phyloP scores from a whole-genome alignment of 2,329 filamentous ascomycete genomes.

The Cordyceps fumosorosea region DNA sequence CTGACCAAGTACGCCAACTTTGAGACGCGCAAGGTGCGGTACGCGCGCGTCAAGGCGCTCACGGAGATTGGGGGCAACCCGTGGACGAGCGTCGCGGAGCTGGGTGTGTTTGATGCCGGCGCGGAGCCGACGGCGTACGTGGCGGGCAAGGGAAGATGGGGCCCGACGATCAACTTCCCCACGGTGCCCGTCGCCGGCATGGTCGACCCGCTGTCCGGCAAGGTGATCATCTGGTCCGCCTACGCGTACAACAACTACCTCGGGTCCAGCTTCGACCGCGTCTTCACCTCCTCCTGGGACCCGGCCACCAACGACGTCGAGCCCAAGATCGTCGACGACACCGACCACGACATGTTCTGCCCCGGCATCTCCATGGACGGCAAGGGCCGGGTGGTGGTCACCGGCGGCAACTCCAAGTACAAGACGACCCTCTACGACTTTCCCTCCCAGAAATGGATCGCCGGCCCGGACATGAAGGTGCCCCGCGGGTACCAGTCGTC shows the following conservation, averaged over 20 bases:
- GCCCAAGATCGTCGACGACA: constrained; percentile 27
- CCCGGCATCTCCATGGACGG: constrained; percentile 46
- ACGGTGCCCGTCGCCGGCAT: constrained; percentile 29
- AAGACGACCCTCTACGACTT: constrained; percentile 44
- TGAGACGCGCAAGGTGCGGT: constrained; percentile 23
- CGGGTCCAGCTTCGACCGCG: constrained; percentile 11
- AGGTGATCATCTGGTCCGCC: constrained; percentile 23
- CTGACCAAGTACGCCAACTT: constrained; percentile 28
- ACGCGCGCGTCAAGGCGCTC: constrained; percentile 24
- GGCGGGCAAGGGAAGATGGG: constrained; percentile 24
- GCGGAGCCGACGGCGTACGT: constrained; percentile 19
- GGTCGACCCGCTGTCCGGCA: constrained; percentile 20
- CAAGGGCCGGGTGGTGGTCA: constrained; percentile 44
- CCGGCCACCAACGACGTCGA: constrained; percentile 24
- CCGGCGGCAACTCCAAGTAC: constrained; percentile 43
- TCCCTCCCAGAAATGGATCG: constrained; percentile 30
- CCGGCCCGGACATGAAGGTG: constrained; percentile 36
- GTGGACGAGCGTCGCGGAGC: constrained; percentile 27
- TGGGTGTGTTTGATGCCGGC: constrained; percentile 24
- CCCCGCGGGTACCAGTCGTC: constrained; percentile 47
- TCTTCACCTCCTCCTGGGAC: constrained; percentile 23
- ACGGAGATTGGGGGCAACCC: constrained; percentile 24
- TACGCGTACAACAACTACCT: constrained; percentile 15
- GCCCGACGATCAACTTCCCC: constrained; percentile 29
- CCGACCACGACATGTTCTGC: constrained; percentile 50